Base-by-base conservation (phyloP, 768 basidiomycete species). In the Trametes cingulata region DNA sequence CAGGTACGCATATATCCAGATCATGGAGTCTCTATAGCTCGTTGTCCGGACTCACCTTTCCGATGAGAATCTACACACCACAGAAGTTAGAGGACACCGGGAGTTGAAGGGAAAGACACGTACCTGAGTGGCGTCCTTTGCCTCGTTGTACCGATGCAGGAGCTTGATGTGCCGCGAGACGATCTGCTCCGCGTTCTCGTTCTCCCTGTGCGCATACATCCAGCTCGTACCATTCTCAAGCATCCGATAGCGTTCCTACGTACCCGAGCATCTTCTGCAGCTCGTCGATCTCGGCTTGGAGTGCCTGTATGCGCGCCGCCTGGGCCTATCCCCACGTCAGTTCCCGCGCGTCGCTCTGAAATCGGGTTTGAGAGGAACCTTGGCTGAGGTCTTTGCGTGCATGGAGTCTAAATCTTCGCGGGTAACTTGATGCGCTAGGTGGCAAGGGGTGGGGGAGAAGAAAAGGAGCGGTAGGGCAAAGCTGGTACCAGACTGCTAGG, bases 71-170 rank as follows among this genome's bases (percentile, higher is more conserved):
- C 91, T 93, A 37, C n/a, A n/a, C n/a, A n/a, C n/a, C n/a, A 4
- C 14, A 36, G 8, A 35, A 24, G 17, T 19, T 22, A n/a, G 20
- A 55, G 33, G 7, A 54, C 36, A 20, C 17, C 19, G 37, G 56
- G 45, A 43, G 19, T 12, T 9, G 3, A 20, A 45, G 0, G 36
- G 3, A 22, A 8, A 17, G 27, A 43, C 47, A 48, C 53, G 33
- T 49, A 85, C 90, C 85, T 92, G 91, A 0, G 88, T 80, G 4
- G 90, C 91, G 69, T 93, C 91, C 68, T 92, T 92, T 9, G 88
- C 82, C 70, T 92, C 91, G 61, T 92, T 92, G 62, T 91, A 93
- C 37, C 75, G 77, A 70, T 92, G 91, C 36, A 91, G 75, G 3
- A 90, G 76, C 64, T 81, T 82, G 71, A 91, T 91, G 65, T 91